These are phyloP conservation scores for Tulasnella sp. DNA, from an alignment of 768 basidiomycete species.

Conservation along the genomic window DNA sequence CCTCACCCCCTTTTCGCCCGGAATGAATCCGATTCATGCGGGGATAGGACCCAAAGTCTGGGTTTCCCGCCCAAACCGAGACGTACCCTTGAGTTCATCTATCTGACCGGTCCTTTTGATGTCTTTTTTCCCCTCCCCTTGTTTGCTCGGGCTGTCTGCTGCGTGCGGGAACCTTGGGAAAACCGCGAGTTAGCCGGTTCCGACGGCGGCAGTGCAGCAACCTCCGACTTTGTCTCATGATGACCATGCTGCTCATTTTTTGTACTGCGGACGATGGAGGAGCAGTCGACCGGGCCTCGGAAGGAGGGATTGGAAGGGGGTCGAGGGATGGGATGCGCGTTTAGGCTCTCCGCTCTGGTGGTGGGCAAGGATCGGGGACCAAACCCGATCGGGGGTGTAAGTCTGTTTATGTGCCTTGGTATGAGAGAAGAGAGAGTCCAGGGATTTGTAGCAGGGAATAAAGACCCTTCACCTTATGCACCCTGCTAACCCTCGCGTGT, in stretches of 20 bases:
- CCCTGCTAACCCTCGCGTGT: slow-evolving; percentile 1
- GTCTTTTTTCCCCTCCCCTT: background rate
- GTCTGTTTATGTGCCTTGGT: background rate
- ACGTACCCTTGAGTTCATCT: background rate
- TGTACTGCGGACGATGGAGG: background rate
- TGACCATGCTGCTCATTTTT: background rate
- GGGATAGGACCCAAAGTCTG: background rate
- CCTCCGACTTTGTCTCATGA: background rate
- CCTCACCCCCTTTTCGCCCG: background rate
- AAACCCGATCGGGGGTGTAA: slow-evolving; percentile 2
- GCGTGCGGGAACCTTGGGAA: background rate
- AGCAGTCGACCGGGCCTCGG: background rate
- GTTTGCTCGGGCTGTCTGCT: background rate
- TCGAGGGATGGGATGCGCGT: background rate
- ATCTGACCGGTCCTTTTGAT: background rate
- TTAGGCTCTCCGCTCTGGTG: background rate
- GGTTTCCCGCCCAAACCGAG: background rate
- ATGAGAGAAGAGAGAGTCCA: background rate
- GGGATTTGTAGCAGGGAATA: background rate
- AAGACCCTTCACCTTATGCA: background rate
- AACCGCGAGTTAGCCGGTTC: background rate
- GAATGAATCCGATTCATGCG: slow-evolving; percentile 1
- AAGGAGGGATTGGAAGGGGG: background rate
- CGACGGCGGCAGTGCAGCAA: background rate
- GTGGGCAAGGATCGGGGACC: background rate